phyloP scores from a whole-genome alignment of 2,329 filamentous ascomycete genomes.

The Hypoxylon sp. region DNA sequence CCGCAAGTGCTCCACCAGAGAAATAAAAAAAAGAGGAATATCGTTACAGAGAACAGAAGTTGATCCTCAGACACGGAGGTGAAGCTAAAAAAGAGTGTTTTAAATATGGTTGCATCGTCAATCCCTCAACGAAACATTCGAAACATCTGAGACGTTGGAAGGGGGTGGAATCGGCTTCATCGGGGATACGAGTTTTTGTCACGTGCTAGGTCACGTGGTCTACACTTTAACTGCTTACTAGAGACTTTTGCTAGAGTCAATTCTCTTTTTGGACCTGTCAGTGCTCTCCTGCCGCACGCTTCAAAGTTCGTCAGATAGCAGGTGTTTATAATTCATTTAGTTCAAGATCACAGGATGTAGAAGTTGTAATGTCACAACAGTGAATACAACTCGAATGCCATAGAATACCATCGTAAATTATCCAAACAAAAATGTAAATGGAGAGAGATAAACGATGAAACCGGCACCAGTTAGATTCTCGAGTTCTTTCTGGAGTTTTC shows the following conservation, averaged over 20 bases:
- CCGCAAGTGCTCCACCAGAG: neutral
- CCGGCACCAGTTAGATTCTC: slow-evolving; percentile 16
- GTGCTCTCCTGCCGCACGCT: neutral
- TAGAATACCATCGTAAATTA: slow-evolving; percentile 9
- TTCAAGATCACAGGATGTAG: neutral
- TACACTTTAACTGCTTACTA: slow-evolving; percentile 13
- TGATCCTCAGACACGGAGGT: slow-evolving; percentile 7
- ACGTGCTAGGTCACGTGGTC: slow-evolving; percentile 14
- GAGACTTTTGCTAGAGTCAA: neutral
- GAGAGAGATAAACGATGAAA: slow-evolving; percentile 13
- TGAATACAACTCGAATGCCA: neutral
- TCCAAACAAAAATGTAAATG: slow-evolving; percentile 13
- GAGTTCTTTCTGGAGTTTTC: slow-evolving; percentile 10
- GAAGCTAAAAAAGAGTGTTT: slow-evolving; percentile 22
- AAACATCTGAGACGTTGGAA: slow-evolving; percentile 37
- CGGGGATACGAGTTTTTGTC: neutral
- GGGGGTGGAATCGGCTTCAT: slow-evolving; percentile 33
- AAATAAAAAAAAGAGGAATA: slow-evolving; percentile 16
- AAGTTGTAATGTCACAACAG: neutral
- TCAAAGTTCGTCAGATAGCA: neutral
- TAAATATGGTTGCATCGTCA: slow-evolving; percentile 28
- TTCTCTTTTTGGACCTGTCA: neutral
- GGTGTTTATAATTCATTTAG: neutral
- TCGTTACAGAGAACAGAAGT: slow-evolving; percentile 6
- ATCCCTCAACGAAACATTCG: slow-evolving; percentile 31